Evolutionary conservation across 306 rosid species (phyloP).

Genomic region (Vigna angularis): DNA sequence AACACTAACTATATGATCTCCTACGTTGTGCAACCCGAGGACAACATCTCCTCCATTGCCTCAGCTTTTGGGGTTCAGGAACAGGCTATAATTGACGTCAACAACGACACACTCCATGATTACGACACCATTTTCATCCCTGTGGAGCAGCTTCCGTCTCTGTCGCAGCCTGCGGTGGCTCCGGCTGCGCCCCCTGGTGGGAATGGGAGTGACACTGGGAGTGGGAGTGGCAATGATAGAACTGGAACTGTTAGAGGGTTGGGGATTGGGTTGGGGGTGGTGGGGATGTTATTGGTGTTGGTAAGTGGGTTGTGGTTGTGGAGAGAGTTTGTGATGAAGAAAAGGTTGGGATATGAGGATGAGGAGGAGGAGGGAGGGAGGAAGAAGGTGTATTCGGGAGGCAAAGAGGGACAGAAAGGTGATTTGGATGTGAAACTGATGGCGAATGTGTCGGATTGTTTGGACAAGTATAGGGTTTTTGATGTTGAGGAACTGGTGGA

Average conservation of each 20-base stretch:
- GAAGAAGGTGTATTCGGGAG: slow-evolving; percentile 26
- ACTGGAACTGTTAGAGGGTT: slow-evolving; percentile 65
- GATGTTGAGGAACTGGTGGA: slow-evolving; percentile 66
- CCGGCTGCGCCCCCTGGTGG: slow-evolving; percentile 36
- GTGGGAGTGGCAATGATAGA: not conserved
- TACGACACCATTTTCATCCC: slow-evolving; percentile 79
- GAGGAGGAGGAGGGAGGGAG: slow-evolving; percentile 46
- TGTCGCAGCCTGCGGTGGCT: slow-evolving; percentile 61
- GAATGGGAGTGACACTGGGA: not conserved
- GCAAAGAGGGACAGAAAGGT: slow-evolving; percentile 27
- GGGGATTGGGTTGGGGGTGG: slow-evolving; percentile 75
- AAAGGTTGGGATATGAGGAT: slow-evolving; percentile 31
- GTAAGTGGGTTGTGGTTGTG: slow-evolving; percentile 54
- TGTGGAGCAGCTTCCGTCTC: slow-evolving; percentile 56
- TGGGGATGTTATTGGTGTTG: slow-evolving; percentile 65
- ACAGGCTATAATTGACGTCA: slow-evolving; percentile 50
- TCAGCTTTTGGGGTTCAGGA: slow-evolving; percentile 49
- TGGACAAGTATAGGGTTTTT: slow-evolving; percentile 90
- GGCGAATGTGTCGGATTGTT: slow-evolving; percentile 91
- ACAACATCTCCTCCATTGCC: slow-evolving; percentile 65
- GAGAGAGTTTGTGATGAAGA: slow-evolving; percentile 57
- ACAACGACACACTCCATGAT: slow-evolving; percentile 39
- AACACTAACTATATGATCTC: slow-evolving; percentile 56
- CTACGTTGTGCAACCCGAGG: slow-evolving; percentile 77
- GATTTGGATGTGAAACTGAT: slow-evolving; percentile 60